Base-by-base conservation (phyloP, 192 early-diverging fungal species). In the Entomortierella chlamydospora region DNA sequence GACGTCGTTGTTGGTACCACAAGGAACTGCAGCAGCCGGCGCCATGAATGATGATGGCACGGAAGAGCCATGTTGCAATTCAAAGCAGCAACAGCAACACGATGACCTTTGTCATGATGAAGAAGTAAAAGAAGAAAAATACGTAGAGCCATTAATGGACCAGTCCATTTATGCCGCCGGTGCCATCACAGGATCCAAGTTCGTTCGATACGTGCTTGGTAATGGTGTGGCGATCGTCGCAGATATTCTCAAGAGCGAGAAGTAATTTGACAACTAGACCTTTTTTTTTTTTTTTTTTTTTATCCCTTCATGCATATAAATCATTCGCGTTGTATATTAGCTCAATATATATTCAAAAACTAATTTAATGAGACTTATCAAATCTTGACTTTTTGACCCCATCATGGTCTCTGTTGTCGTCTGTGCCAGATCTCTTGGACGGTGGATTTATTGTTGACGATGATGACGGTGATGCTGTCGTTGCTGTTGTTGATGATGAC, bases 121-220 rank as follows among this genome's bases (percentile, higher is more conserved):
- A n/a, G 54, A 50, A 42, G 45, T 39, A 2, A 56, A 60, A 11
- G 34, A 64, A 0, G 71, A 64, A 18, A 37, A 68, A 47, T 12
- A 47, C 4, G 45, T 20, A 28, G 37, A 41, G 15, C 62, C 68
- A 15, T 57, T 52, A n/a, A 56, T 70, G 61, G 76, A 79, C 18
- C 76, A 79, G 39, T 79, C 76, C 0, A 69, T 79, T 25, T 79
- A 79, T 70, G 76, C 76, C 2, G 76, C 76, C 10, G 76, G 76
- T 1, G 76, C 76, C 1, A 79, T 79, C n/a, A 79, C 76, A 1
- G 76, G 76, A 10, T 79, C 76, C 25, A 79, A 79, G 25, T 79
- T 79, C 61, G 76, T 79, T 39, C 76, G 76, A 49, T 79, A 79
- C 55, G 68, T 79, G 25, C 68, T 79, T 37, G 76, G 76, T 2